Conservation (phyloP, 2,329 filamentous ascomycete species). For the Sarocladium kiliense region DNA sequence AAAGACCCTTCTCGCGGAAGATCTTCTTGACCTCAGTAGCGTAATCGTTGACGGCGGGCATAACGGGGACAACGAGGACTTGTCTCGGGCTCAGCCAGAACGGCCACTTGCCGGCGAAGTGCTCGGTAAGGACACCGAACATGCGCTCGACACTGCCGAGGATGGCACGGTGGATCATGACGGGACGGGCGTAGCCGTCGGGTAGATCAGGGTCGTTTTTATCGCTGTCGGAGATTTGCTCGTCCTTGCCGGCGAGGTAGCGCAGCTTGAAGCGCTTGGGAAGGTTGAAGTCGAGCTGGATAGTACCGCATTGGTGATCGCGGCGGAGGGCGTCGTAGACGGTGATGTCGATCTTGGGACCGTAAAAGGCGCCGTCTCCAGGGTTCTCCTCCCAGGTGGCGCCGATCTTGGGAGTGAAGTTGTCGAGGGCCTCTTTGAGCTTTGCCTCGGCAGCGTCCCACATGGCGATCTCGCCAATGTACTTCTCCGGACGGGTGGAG, state of each 20-base stretch:
- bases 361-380: slow-evolving; percentile 96
- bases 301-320: slow-evolving; percentile 61
- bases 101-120: slow-evolving; percentile 83
- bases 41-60: slow-evolving; percentile 75
- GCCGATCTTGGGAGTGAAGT: slow-evolving; percentile 59
- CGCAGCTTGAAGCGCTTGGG: slow-evolving; percentile 35
- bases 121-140: slow-evolving; percentile 74
- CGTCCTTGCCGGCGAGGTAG: slow-evolving; percentile 47
- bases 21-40: slow-evolving; percentile 67
- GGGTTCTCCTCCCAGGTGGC: slow-evolving; percentile 85
- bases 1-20: slow-evolving; percentile 64
- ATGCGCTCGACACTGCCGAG: slow-evolving; percentile 63
- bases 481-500: slow-evolving; percentile 85
- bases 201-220: slow-evolving; percentile 49
- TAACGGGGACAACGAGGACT: slow-evolving; percentile 55
- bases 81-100: slow-evolving; percentile 86
- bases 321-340: slow-evolving; percentile 82
- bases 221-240: slow-evolving; percentile 32
- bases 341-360: slow-evolving; percentile 96
- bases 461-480: slow-evolving; percentile 76
- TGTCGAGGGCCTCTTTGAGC: slow-evolving; percentile 71
- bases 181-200: slow-evolving; percentile 69
- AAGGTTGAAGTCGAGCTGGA: slow-evolving; percentile 90
- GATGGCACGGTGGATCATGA: slow-evolving; percentile 84
- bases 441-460: slow-evolving; percentile 87